Conservation (phyloP, 2,329 filamentous ascomycete species). For the Harringtonia lauricola region DNA sequence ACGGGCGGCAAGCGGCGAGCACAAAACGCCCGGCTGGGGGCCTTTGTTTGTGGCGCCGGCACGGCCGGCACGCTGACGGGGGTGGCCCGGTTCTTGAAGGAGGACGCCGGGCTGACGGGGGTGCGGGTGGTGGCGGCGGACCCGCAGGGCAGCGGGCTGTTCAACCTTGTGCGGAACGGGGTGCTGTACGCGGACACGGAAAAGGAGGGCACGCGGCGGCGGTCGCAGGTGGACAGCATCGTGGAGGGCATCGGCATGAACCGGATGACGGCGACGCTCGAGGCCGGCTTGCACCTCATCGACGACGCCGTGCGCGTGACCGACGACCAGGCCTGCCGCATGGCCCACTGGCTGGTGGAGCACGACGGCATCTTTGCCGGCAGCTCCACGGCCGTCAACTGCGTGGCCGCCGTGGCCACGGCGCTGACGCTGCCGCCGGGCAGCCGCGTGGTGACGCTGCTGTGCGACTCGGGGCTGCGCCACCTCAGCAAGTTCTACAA, state of each 20-base stretch:
- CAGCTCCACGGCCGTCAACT: conserved; percentile 94
- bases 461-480: conserved; percentile 74
- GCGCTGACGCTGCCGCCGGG: conserved; percentile 51
- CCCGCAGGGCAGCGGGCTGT: conserved; percentile 86
- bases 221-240: conserved; percentile 88
- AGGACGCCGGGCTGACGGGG: conserved; percentile 42
- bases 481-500: conserved; percentile 84
- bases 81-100: conserved; percentile 73
- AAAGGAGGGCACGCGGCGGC: conserved; percentile 76
- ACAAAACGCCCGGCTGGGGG: conserved; percentile 47
- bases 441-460: conserved; percentile 66
- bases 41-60: conserved; percentile 86
- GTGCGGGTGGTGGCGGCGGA: conserved; percentile 76
- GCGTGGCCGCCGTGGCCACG: conserved; percentile 63
- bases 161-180: conserved; percentile 82
- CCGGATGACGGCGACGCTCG: conserved; percentile 86
- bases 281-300: conserved; percentile 72
- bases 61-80: conserved; percentile 91
- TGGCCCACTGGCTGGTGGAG: conserved; percentile 96
- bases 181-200: conserved; percentile 93
- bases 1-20: conserved; percentile 27
- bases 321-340: conserved; percentile 78
- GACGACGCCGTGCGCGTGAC: conserved; percentile 84
- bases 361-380: conserved; percentile 91
- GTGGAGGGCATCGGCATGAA: conserved; percentile 96